phyloP scores from a whole-genome alignment of 2,329 filamentous ascomycete genomes.

The Aotearoamyces nothofagi region DNA sequence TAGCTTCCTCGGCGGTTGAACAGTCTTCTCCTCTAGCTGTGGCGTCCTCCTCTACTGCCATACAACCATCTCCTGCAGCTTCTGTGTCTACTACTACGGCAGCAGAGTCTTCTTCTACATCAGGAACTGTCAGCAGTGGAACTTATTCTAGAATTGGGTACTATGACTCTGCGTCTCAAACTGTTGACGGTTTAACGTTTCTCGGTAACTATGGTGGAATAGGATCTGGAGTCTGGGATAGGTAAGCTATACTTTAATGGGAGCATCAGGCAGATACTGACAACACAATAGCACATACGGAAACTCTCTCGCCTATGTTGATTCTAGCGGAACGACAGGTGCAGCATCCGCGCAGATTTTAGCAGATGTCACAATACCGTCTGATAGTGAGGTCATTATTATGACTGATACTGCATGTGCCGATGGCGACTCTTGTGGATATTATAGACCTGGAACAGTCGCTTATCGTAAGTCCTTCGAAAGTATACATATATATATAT shows the following conservation, averaged over 20 bases:
- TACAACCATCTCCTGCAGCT: too few relatives aligned
- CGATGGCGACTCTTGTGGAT: constrained; percentile 28
- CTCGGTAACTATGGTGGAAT: constrained; percentile 40
- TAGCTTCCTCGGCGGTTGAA: constrained; percentile 7
- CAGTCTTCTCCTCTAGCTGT: too few relatives aligned
- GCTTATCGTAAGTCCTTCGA: constrained; percentile 31
- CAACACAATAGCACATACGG: constrained; percentile 28
- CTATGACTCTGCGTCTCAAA: constrained; percentile 26
- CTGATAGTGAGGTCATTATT: constrained; percentile 33
- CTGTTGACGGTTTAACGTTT: constrained; percentile 37
- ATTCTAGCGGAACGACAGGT: constrained; percentile 28
- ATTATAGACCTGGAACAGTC: constrained; percentile 29
- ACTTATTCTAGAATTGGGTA: constrained; percentile 29
- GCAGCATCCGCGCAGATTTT: constrained; percentile 32
- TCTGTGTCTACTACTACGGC: constrained; percentile 3
- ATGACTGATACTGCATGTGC: constrained; percentile 33
- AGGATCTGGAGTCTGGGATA: constrained; percentile 38
- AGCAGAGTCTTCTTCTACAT: constrained; percentile 6
- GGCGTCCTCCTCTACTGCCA: not conserved
- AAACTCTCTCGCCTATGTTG: constrained; percentile 39
- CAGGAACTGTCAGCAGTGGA: constrained; percentile 12
- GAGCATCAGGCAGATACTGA: constrained; percentile 2
- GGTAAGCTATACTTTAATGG: constrained; percentile 17
- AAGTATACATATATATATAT: not conserved
- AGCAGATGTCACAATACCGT: constrained; percentile 30